These are phyloP conservation scores for Kwoniella dendrophila DNA, from an alignment of 768 basidiomycete genomes.

Conservation along the genomic window DNA sequence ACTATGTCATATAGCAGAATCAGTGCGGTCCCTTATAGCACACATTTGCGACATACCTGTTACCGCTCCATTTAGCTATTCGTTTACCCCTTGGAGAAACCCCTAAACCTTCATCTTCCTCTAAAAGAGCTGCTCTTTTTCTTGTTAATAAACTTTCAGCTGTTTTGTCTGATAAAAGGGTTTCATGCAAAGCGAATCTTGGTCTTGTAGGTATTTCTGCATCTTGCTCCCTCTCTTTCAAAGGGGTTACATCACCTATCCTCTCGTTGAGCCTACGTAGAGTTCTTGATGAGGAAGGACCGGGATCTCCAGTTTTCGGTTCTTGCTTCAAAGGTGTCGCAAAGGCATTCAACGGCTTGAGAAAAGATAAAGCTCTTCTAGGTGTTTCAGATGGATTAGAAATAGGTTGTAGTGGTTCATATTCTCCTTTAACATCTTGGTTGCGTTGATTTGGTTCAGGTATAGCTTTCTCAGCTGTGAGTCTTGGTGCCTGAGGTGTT, in stretches of 20 bases:
- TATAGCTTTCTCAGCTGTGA: too few relatives aligned
- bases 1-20: constrained; percentile 8
- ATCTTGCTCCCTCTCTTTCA: not conserved
- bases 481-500: not conserved
- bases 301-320: constrained; percentile 9
- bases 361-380: not conserved
- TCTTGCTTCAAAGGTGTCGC: not conserved
- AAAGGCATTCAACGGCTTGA: constrained; percentile 5
- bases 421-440: constrained; percentile 1
- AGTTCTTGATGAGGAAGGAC: not conserved
- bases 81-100: constrained; percentile 40
- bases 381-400: constrained; percentile 2
- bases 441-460: too few relatives aligned
- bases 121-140: constrained; percentile 6
- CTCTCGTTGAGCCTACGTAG: constrained; percentile 12
- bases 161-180: not conserved
- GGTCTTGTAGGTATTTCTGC: not conserved
- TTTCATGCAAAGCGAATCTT: constrained; percentile 16
- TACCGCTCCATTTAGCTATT: constrained; percentile 29
- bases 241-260: not conserved
- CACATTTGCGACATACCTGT: constrained; percentile 37
- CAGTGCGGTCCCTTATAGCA: not conserved
- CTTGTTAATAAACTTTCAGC: constrained; percentile 10
- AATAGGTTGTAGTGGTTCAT: not conserved
- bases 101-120: constrained; percentile 43